Evolutionary conservation across 2,329 filamentous ascomycete genomes (phyloP).

Genomic region (Onygena corvina): DNA sequence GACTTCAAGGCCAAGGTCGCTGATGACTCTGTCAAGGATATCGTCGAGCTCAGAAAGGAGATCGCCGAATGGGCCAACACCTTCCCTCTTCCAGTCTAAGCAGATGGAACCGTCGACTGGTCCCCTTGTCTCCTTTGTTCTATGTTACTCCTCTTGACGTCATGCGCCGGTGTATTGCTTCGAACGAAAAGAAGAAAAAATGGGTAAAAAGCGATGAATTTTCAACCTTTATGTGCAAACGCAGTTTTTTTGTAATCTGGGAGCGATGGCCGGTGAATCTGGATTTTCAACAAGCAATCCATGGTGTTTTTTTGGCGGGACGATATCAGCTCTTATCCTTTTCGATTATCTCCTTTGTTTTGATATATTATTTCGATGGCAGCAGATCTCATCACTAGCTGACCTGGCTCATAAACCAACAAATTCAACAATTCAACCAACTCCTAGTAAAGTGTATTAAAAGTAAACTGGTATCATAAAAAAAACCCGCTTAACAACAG

Average conservation of each 20-base stretch:
- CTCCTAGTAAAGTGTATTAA: background rate
- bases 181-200: slow-evolving; percentile 8
- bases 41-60: slow-evolving; percentile 77
- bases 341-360: background rate
- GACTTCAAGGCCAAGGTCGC: slow-evolving; percentile 95
- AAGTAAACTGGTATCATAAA: slow-evolving; percentile 1
- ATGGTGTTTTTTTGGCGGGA: slow-evolving; percentile 14
- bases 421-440: background rate
- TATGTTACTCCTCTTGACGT: slow-evolving; percentile 5
- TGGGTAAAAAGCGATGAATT: slow-evolving; percentile 10
- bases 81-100: slow-evolving; percentile 70
- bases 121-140: background rate
- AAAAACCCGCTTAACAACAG: background rate
- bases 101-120: background rate
- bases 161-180: slow-evolving; percentile 5
- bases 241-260: slow-evolving; percentile 12
- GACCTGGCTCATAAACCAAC: slow-evolving; percentile 3
- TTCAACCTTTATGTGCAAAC: slow-evolving; percentile 16
- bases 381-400: slow-evolving; percentile 11
- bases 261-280: slow-evolving; percentile 14
- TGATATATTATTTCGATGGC: background rate
- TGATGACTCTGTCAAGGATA: slow-evolving; percentile 63
- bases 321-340: slow-evolving; percentile 1
- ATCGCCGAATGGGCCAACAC: slow-evolving; percentile 73
- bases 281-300: slow-evolving; percentile 20